These are phyloP conservation scores for Suillus subluteus DNA, from an alignment of 768 basidiomycete genomes.

Conservation along the genomic window DNA sequence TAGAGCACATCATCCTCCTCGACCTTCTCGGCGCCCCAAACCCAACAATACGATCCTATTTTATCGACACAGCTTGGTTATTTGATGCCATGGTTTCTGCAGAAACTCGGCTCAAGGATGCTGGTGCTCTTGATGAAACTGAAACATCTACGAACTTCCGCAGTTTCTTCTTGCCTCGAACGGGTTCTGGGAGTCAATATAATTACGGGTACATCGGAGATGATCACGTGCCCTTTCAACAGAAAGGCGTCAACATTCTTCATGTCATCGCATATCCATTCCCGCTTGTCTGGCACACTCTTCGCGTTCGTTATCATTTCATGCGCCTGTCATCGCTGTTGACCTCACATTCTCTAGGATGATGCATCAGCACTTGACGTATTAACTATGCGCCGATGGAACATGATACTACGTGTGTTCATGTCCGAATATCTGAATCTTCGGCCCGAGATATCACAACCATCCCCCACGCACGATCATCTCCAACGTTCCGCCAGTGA, in stretches of 20 bases:
- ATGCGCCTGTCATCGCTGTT: constrained; percentile 3
- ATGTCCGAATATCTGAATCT: constrained; percentile 87
- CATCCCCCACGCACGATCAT: constrained; percentile 22
- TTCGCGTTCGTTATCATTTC: constrained; percentile 52
- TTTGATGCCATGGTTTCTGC: constrained; percentile 75
- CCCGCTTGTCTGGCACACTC: constrained; percentile 87
- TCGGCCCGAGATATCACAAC: constrained; percentile 47
- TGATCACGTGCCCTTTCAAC: constrained; percentile 92
- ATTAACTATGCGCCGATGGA: constrained; percentile 88
- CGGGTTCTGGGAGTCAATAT: constrained; percentile 30
- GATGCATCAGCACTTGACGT: constrained; percentile 85
- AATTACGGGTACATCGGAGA: constrained; percentile 76
- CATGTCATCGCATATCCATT: constrained; percentile 92
- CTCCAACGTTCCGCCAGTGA: constrained; percentile 46
- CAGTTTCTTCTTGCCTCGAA: constrained; percentile 71
- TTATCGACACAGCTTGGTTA: constrained; percentile 89
- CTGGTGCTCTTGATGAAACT: constrained; percentile 59
- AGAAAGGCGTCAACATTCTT: constrained; percentile 80
- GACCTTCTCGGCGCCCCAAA: constrained; percentile 85
- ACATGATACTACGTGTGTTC: constrained; percentile 84
- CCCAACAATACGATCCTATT: constrained; percentile 82
- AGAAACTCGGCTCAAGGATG: constrained; percentile 72
- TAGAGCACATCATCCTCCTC: constrained; percentile 91
- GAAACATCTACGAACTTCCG: constrained; percentile 46
- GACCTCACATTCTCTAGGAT: constrained; percentile 56